Conservation (phyloP, 495 filamentous ascomycete genomes). For the Friedmanniomyces endolithicus region DNA sequence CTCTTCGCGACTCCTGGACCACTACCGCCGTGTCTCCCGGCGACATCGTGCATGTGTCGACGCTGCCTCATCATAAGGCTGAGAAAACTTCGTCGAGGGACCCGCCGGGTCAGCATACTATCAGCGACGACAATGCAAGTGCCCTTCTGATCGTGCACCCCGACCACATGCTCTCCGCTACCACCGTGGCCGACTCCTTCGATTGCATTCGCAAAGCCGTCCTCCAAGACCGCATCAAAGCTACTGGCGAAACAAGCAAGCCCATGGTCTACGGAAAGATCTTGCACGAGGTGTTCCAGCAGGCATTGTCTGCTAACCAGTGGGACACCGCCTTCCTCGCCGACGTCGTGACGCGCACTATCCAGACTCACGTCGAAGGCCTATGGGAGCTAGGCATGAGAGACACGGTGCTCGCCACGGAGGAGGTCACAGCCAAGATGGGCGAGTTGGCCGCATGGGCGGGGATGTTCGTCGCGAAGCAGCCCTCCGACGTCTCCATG, state of each 20-base stretch:
- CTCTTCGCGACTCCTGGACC: slow-evolving; percentile 73
- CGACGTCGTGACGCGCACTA: slow-evolving; percentile 48
- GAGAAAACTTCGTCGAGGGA: slow-evolving; percentile 34
- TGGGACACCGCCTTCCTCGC: slow-evolving; percentile 62
- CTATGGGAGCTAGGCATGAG: slow-evolving; percentile 67
- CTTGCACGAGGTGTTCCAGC: slow-evolving; percentile 88
- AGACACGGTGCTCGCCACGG: slow-evolving; percentile 52
- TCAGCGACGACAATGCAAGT: slow-evolving; percentile 60
- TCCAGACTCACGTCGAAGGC: slow-evolving; percentile 65
- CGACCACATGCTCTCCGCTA: slow-evolving; percentile 88
- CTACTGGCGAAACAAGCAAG: slow-evolving; percentile 59
- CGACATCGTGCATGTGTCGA: slow-evolving; percentile 11
- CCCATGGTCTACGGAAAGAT: slow-evolving; percentile 80
- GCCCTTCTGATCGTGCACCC: slow-evolving; percentile 80
- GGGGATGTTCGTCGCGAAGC: slow-evolving; percentile 56
- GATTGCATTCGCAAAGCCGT: slow-evolving; percentile 78
- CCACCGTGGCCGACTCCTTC: slow-evolving; percentile 86
- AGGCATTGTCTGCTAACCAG: slow-evolving; percentile 67
- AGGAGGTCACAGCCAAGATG: slow-evolving; percentile 68
- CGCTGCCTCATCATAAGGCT: not conserved
- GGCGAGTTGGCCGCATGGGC: slow-evolving; percentile 73
- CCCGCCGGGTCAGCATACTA: slow-evolving; percentile 59
- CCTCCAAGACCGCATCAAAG: slow-evolving; percentile 86
- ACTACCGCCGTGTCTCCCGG: slow-evolving; percentile 42
- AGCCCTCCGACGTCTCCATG: slow-evolving; percentile 54